Evolutionary conservation across 352 stramenopile species (phyloP).

Genomic region (Porosira glacialis): DNA sequence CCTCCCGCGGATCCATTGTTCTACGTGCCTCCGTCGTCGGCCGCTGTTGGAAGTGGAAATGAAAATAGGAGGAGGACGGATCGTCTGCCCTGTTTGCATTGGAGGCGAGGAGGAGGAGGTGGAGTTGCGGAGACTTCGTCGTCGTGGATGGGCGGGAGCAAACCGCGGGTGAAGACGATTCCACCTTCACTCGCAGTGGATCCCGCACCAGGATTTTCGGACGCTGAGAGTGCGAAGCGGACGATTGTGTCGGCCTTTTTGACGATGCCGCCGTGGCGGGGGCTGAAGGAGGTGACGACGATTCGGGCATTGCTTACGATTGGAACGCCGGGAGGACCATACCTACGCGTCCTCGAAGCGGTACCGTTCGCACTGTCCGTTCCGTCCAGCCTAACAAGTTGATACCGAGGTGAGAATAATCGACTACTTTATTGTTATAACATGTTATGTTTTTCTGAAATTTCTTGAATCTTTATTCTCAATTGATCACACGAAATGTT

Average conservation of each 20-base stretch:
- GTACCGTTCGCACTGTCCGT: too few species aligned
- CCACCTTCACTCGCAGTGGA: conserved; percentile 46
- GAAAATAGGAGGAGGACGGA: conserved; percentile 12
- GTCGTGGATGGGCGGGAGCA: conserved; percentile 12
- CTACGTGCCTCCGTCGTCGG: conserved; percentile 52
- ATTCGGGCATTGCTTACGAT: too few species aligned
- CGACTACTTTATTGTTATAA: too few species aligned
- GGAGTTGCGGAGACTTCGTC: conserved; percentile 3
- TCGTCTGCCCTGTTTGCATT: conserved; percentile 56
- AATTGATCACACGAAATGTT: too few species aligned
- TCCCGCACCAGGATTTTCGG: conserved; percentile 31
- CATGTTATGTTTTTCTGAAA: too few species aligned
- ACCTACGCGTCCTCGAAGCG: too few species aligned
- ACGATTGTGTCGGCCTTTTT: conserved; percentile 53
- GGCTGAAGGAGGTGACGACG: too few species aligned
- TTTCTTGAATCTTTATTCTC: too few species aligned
- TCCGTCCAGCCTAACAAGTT: too few species aligned
- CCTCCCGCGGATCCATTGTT: conserved; percentile 70
- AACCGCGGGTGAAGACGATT: conserved; percentile 43
- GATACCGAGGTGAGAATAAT: too few species aligned
- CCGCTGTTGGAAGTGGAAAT: conserved; percentile 16
- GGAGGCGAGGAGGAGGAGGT: conserved; percentile 11
- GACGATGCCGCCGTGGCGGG: too few species aligned
- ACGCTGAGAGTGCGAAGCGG: conserved; percentile 53
- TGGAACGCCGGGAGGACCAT: too few species aligned